Conservation (phyloP, 2,329 filamentous ascomycete genomes). For the Pseudodiploospora longispora region DNA sequence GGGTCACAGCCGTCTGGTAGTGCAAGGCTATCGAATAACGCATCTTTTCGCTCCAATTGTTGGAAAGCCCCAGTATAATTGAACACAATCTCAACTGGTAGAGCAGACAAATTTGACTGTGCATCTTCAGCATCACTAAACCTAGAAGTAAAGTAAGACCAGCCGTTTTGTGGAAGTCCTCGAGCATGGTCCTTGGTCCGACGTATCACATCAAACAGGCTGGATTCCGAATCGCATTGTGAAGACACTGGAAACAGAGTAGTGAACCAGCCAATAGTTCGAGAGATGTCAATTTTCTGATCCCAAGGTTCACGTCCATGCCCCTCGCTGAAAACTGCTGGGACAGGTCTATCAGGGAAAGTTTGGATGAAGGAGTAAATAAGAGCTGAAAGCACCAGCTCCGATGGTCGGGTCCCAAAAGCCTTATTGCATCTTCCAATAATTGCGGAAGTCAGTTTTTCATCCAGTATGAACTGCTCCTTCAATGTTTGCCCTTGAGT, state of each 20-base stretch:
- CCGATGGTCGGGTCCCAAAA: not conserved
- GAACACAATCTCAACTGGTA: conserved; percentile 22
- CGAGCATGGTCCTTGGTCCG: conserved; percentile 5
- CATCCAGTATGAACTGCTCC: not conserved
- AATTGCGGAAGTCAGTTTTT: not conserved
- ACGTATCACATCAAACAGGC: not conserved
- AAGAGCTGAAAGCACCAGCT: not conserved
- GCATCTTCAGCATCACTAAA: conserved; percentile 13
- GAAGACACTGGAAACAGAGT: not conserved
- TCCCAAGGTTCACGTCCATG: conserved; percentile 26
- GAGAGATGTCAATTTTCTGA: not conserved
- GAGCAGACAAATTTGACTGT: conserved; percentile 20
- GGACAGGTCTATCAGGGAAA: conserved; percentile 5
- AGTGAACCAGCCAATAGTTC: not conserved
- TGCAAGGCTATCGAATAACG: not conserved
- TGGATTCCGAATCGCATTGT: not conserved
- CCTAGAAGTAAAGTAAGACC: conserved; percentile 12
- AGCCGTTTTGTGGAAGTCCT: conserved; percentile 11
- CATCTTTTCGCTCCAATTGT: conserved; percentile 1
- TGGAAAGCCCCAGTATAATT: conserved; percentile 14
- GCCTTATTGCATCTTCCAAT: not conserved
- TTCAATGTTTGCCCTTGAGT: not conserved
- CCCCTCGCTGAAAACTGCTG: conserved; percentile 21
- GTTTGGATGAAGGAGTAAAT: not conserved
- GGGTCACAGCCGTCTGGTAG: not conserved